Evolutionary conservation across 352 stramenopile species (phyloP).

Genomic region (Hyaloperonospora arabidopsidis): DNA sequence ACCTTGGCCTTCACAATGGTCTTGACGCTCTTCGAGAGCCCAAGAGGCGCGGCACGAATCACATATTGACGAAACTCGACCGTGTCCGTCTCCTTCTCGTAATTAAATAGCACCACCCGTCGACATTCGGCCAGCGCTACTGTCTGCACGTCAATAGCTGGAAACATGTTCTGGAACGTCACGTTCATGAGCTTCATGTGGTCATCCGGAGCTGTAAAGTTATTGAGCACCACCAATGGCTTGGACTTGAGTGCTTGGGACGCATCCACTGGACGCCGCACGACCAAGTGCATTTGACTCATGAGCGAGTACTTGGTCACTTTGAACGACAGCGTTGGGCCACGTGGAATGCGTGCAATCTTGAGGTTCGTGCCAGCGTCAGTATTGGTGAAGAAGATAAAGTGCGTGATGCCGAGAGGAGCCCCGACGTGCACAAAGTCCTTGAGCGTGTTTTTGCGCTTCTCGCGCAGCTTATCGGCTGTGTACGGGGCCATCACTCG

Average conservation of each 20-base stretch:
- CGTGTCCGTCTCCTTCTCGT: conserved; percentile 86
- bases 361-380: conserved; percentile 91
- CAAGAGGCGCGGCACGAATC: conserved; percentile 91
- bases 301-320: conserved; percentile 87
- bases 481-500: conserved; percentile 93
- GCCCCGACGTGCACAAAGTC: conserved; percentile 88
- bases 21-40: conserved; percentile 88
- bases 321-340: conserved; percentile 93
- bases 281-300: conserved; percentile 87
- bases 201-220: conserved; percentile 90
- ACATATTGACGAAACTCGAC: conserved; percentile 97
- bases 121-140: conserved; percentile 93
- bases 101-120: conserved; percentile 96
- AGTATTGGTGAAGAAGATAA: conserved; percentile 94
- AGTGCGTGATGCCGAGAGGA: conserved; percentile 94
- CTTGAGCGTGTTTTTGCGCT: conserved; percentile 88
- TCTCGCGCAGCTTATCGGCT: conserved; percentile 88
- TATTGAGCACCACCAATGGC: conserved; percentile 97
- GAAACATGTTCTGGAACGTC: conserved; percentile 99
- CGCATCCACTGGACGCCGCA: conserved; percentile 87
- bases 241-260: conserved; percentile 84
- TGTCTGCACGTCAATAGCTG: conserved; percentile 95
- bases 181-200: conserved; percentile 93
- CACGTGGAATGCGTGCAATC: conserved; percentile 89
- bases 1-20: conserved; percentile 90